phyloP scores from a whole-genome alignment of 331 rosid species.

The Saraca asoca region DNA sequence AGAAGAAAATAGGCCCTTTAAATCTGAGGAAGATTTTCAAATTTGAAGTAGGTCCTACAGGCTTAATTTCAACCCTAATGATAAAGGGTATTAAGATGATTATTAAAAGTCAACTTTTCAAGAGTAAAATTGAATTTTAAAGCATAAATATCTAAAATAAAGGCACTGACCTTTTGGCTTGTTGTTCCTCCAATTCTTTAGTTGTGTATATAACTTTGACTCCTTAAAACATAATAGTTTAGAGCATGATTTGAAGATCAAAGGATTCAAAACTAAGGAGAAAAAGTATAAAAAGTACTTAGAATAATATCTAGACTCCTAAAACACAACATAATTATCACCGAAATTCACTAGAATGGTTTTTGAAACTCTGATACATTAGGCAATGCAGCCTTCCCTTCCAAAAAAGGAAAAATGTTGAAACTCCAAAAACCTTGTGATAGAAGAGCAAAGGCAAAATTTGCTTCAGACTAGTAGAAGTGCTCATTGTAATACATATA shows the following conservation, averaged over 20 bases:
- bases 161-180: constrained; percentile 75
- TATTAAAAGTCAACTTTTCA: constrained; percentile 25
- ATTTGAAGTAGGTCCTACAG: too few species aligned
- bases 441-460: constrained; percentile 91
- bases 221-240: constrained; percentile 55
- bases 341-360: constrained; percentile 76
- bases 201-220: constrained; percentile 87
- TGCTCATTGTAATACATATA: constrained; percentile 86
- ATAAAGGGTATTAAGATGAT: background rate
- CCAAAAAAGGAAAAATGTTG: constrained; percentile 78
- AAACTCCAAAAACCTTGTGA: constrained; percentile 94
- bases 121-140: background rate
- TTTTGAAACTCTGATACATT: constrained; percentile 77
- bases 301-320: background rate
- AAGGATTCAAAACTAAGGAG: too few species aligned
- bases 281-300: background rate
- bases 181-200: constrained; percentile 84
- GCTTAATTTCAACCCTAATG: too few species aligned
- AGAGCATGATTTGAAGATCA: constrained; percentile 30
- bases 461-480: constrained; percentile 91
- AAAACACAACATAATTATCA: background rate
- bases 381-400: constrained; percentile 89
- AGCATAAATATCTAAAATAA: background rate
- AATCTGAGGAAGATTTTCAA: too few species aligned
- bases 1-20: too few species aligned